Conservation (phyloP, 495 filamentous ascomycete species). For the Bacidia rubella region DNA sequence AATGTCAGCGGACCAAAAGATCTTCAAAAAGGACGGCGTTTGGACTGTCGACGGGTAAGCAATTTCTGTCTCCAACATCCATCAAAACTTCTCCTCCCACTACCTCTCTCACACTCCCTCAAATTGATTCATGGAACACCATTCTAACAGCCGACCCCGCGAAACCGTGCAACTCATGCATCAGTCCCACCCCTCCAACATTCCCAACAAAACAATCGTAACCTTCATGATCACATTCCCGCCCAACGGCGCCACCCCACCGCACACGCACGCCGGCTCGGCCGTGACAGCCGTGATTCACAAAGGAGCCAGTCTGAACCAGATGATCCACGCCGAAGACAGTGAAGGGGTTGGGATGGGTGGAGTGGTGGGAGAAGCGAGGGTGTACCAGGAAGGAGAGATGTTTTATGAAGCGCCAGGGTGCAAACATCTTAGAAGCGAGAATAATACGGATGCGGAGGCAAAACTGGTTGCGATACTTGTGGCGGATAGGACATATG, state of each 20-base stretch:
- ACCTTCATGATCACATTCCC: conserved; percentile 23
- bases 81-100: not conserved
- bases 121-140: not conserved
- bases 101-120: not conserved
- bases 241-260: conserved; percentile 28
- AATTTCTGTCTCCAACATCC: not conserved
- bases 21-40: conserved; percentile 5
- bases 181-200: not conserved
- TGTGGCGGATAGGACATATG: not conserved
- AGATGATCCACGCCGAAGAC: conserved; percentile 31
- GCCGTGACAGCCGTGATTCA: conserved; percentile 25
- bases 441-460: conserved; percentile 17
- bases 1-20: conserved; percentile 4
- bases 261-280: conserved; percentile 28
- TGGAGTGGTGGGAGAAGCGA: not conserved
- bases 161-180: not conserved
- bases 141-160: not conserved
- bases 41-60: conserved; percentile 8
- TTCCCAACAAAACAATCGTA: conserved; percentile 25
- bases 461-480: not conserved
- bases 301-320: conserved; percentile 24
- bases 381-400: conserved; percentile 18
- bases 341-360: not conserved
- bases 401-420: conserved; percentile 32
- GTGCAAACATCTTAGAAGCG: conserved; percentile 31